Percentiles rank a stretch among this genome's conserved stretches.
Conservation (phyloP, 768 basidiomycete genomes). For the Asterophora parasitica region DNA sequence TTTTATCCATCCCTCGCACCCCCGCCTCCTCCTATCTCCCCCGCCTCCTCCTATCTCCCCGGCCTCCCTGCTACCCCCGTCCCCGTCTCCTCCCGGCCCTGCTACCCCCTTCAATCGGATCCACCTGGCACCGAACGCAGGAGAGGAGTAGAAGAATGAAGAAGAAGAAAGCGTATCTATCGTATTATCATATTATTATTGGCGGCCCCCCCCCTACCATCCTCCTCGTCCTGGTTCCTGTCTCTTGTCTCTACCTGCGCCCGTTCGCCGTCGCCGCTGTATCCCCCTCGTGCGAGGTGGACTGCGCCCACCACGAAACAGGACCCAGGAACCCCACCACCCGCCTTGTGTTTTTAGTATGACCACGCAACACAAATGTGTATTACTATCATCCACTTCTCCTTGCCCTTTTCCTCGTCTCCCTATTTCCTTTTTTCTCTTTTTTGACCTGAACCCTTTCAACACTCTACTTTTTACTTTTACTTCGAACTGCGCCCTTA, state of each 20-base stretch:
- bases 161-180: slow-evolving; percentile 4
- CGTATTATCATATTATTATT: slow-evolving; percentile 11
- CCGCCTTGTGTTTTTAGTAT: slow-evolving; percentile 3
- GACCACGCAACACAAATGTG: slow-evolving; percentile 1
- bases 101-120: background rate
- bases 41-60: background rate
- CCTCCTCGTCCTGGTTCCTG: background rate
- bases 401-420: background rate
- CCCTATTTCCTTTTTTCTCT: background rate
- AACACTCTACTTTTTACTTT: background rate
- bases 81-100: background rate
- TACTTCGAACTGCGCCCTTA: no score
- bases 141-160: no score
- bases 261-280: no score
- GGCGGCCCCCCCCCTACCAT: background rate
- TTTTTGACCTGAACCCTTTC: no score
- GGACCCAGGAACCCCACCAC: no score
- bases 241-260: no score
- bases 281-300: no score
- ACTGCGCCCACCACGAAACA: no score
- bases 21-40: background rate
- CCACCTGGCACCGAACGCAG: no score
- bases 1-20: slow-evolving; percentile 1
- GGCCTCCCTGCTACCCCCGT: background rate
- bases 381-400: background rate